Evolutionary conservation across 108 stramenopile genomes (phyloP).

Genomic region (Licmophora abbreviata): DNA sequence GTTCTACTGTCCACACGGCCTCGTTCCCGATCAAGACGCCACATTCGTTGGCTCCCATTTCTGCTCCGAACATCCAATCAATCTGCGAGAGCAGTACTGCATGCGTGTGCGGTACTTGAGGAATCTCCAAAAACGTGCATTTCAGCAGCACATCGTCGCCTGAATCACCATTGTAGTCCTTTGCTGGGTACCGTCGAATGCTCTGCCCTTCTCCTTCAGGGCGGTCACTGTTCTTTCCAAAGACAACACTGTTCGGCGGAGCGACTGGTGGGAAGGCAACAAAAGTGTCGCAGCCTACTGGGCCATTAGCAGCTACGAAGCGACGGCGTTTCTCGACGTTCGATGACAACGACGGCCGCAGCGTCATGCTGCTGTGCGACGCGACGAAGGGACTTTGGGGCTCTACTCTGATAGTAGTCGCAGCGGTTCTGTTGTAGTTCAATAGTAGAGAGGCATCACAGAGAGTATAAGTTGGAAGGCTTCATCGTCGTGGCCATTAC

Average conservation of each 20-base stretch:
- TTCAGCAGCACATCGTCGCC: constrained; percentile 3
- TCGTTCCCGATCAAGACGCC: constrained; percentile 55
- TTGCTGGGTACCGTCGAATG: constrained; percentile 19
- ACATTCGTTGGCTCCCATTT: constrained; percentile 46
- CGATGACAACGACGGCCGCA: no score
- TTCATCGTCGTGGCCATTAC: no score
- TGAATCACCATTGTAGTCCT: constrained; percentile 1
- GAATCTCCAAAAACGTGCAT: constrained; percentile 48
- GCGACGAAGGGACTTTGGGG: no score
- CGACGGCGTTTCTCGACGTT: no score
- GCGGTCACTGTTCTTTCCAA: constrained; percentile 59
- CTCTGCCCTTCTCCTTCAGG: constrained; percentile 39
- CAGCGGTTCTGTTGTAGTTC: no score
- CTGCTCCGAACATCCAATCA: constrained; percentile 56
- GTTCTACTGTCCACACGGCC: constrained; percentile 33
- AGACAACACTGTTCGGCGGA: constrained; percentile 13
- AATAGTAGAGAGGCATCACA: no score
- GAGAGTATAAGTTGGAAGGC: no score
- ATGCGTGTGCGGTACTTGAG: constrained; percentile 30
- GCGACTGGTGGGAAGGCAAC: constrained; percentile 25
- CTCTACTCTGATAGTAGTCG: no score
- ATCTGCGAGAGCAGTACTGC: constrained; percentile 40
- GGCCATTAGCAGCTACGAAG: no score
- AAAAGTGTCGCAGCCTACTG: constrained; percentile 35
- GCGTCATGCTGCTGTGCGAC: no score